phyloP scores from a whole-genome alignment of 106 monocot species.

The Acorus gramineus region DNA sequence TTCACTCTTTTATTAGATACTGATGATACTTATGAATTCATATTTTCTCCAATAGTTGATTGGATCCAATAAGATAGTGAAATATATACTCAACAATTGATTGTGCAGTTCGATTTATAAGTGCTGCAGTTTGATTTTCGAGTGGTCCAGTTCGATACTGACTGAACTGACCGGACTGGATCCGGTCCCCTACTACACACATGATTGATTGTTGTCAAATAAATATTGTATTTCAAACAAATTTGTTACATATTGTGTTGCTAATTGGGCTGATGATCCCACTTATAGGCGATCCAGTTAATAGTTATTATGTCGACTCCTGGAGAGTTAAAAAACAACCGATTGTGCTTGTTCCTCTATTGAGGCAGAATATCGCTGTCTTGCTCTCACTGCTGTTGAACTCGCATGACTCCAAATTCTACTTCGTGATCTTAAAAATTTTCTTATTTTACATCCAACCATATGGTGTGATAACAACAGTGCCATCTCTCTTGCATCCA shows the following conservation, averaged over 20 bases:
- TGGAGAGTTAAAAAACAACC: neutral
- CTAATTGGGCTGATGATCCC: neutral
- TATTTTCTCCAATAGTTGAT: too few relatives aligned
- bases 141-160: too few relatives aligned
- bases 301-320: neutral
- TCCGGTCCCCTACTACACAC: neutral
- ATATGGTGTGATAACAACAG: conserved; percentile 2
- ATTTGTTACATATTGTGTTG: neutral
- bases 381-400: neutral
- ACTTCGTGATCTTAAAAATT: neutral
- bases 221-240: neutral
- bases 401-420: neutral
- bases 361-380: neutral
- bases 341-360: neutral
- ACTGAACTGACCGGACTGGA: too few relatives aligned
- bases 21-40: too few relatives aligned
- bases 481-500: neutral
- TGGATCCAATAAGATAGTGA: too few relatives aligned
- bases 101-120: too few relatives aligned
- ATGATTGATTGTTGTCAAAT: neutral
- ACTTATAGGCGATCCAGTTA: neutral
- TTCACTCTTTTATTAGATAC: too few relatives aligned
- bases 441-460: neutral
- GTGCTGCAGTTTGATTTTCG: too few relatives aligned
- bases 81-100: too few relatives aligned